Conservation (phyloP, 2,329 filamentous ascomycete species). For the Ophiostoma australiae region DNA sequence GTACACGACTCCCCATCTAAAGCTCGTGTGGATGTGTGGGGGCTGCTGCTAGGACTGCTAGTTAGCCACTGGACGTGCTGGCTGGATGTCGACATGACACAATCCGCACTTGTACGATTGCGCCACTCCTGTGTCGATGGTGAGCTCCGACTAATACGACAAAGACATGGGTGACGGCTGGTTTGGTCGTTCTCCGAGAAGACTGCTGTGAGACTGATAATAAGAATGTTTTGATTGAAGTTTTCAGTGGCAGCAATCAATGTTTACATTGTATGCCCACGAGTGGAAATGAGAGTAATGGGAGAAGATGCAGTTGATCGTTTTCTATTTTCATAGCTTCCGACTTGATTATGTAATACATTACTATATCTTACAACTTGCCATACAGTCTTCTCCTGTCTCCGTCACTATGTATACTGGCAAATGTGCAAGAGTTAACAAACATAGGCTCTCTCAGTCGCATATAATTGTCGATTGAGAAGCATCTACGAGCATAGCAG, state of each 20-base stretch:
- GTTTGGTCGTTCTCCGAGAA: background rate
- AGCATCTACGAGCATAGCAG: background rate
- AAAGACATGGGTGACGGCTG: background rate
- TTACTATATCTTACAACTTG: background rate
- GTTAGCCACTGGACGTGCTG: background rate
- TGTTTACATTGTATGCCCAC: too few relatives aligned
- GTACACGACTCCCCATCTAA: background rate
- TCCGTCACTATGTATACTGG: too few relatives aligned
- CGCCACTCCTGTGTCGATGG: conserved; percentile 10
- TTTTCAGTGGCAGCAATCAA: too few relatives aligned
- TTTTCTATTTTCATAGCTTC: background rate
- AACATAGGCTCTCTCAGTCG: too few relatives aligned
- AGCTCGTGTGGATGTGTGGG: background rate
- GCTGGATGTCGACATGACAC: background rate
- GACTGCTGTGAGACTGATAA: background rate
- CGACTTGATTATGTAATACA: background rate
- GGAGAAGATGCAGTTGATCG: background rate
- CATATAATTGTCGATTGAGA: too few relatives aligned
- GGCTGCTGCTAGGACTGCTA: background rate
- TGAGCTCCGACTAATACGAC: conserved; percentile 10
- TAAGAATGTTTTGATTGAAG: background rate
- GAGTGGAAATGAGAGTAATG: background rate
- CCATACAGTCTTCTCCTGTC: too few relatives aligned
- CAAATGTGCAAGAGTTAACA: too few relatives aligned
- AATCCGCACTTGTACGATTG: conserved; percentile 5